Percentiles rank a stretch among this genome's conserved stretches.
Conservation (phyloP, 306 rosid species). For the Elaeagnus macrophylla region DNA sequence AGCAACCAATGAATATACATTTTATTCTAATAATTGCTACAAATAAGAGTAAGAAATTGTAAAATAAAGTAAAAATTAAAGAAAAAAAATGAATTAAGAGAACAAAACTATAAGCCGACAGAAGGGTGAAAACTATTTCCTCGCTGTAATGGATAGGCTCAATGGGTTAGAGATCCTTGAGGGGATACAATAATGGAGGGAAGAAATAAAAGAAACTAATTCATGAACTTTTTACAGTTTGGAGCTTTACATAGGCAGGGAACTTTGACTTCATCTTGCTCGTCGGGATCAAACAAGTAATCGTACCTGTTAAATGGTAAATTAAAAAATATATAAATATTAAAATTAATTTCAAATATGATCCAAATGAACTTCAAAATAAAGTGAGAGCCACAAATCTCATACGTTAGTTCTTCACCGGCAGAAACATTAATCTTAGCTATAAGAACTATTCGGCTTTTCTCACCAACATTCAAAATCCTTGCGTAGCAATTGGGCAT, state of each 20-base stretch:
- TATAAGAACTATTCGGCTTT: slow-evolving; percentile 80
- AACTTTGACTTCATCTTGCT: slow-evolving; percentile 72
- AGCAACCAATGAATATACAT: slow-evolving; percentile 22
- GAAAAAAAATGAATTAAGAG: too few relatives aligned
- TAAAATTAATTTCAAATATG: neutral
- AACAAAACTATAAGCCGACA: slow-evolving; percentile 9
- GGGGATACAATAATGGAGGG: neutral
- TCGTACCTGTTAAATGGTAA: slow-evolving; percentile 56
- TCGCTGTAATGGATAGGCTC: slow-evolving; percentile 23
- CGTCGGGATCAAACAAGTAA: slow-evolving; percentile 89
- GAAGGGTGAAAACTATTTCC: slow-evolving; percentile 14
- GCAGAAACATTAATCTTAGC: slow-evolving; percentile 72
- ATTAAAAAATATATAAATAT: neutral
- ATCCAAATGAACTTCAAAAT: neutral
- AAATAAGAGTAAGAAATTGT: slow-evolving; percentile 17
- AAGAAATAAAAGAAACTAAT: slow-evolving; percentile 34
- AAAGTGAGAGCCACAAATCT: slow-evolving; percentile 1
- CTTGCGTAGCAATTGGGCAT: slow-evolving; percentile 95
- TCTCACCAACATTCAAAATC: slow-evolving; percentile 68
- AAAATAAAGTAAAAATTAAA: slow-evolving; percentile 1
- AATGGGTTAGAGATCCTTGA: slow-evolving; percentile 20
- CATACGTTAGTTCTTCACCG: slow-evolving; percentile 90
- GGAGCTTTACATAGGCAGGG: slow-evolving; percentile 83
- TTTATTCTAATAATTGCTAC: slow-evolving; percentile 22
- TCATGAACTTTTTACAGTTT: slow-evolving; percentile 75